Evolutionary conservation across 2,329 filamentous ascomycete species (phyloP), one percentile per base, ranked within the genome.

Genomic region (Colletotrichum limetticola): DNA sequence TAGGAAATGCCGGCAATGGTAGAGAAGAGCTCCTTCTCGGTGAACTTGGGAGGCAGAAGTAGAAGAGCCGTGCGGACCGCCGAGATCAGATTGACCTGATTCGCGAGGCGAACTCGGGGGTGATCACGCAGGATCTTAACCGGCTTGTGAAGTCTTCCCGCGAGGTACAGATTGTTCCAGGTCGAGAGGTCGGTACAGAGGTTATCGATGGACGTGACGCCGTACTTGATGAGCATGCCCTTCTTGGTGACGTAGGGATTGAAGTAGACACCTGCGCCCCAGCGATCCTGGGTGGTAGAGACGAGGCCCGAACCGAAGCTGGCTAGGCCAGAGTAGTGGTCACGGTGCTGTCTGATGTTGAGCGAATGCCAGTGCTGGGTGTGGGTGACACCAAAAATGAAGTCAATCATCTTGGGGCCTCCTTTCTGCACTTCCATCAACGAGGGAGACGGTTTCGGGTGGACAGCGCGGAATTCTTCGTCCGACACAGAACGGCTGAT

Each of bases 121-220:
- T 99, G 94, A 81, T 99, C 97, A 63, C 95, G 93, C 22, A 99
- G 89, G 76, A 99, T 98, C 86, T 99, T 98, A 83, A 98, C 97
- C 1, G 97, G 97, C 82, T 99, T 99, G 76, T 99, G 97, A 65
- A 99, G 88, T 42, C 97, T 93, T 4, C 97, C 97, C 6, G 97
- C 97, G n/a, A 99, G 90, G 82, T 99, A 99, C 30, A 99, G 87
- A 0, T 95, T 98, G 75, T 98, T 92, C 97, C 97, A 99, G 71
- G 95, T 91, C 35, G 91, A 93, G 28, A 99, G 89, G 80, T 99
- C 97, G 55, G 88, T 89, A 78, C 95, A 95, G 19, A 99, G 86
- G 3, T 95, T 98, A 79, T 97, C 92, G 76, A 98, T 89, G 78
- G 97, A 98, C 56, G 98, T 97, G 26, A 99, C 97, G 24, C 96